Evolutionary conservation across 768 basidiomycete species (phyloP), one percentile per base, ranked within the genome.

Genomic region (Lactifluus volemus): DNA sequence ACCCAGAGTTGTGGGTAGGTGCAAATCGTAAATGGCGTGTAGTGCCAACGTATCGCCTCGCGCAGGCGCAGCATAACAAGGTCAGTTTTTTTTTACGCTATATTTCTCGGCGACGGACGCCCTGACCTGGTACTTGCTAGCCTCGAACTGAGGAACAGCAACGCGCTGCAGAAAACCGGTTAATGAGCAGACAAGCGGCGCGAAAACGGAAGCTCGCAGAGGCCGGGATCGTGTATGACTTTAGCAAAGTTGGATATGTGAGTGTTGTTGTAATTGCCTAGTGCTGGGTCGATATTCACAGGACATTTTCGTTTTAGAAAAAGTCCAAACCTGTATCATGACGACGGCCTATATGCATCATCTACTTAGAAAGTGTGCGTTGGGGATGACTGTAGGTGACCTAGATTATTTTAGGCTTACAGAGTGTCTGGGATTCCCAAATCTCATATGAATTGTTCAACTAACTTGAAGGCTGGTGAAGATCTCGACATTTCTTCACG

Each of bases 1-100:
- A 98, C 71, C 89, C 94, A 12, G 84, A 96, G 69, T 74, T 98
- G 1, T 99, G 97, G 97, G 78, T 95, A 11, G 96, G 97, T n/a
- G 92, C 95, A 19, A 97, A 98, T 75, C 83, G 88, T 67, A 94
- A 92, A 71, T 98, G 88, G 86, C 79, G 86, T 65, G 72, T 75
- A 4, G 81, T 98, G 11, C 95, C 97, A 0, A 74, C 73, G 17
- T 86, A 84, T 55, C 84, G 87, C 52, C 73, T 95, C 49, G 83
- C 82, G 38, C 79, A 89, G 57, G 74, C 81, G 10, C 79, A 82
- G 62, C 89, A 96, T 67, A 93, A 96, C 73, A 92, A 90, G 80
- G 95, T 93, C 50, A 15, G 65, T 61, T 25, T 25, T 25, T 25
- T 25, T 2, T 25, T 30, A 38, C 17, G 6, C 42, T 25, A 30